Conservation (phyloP, 2,329 filamentous ascomycete genomes). For the Penicillium vulpinum region DNA sequence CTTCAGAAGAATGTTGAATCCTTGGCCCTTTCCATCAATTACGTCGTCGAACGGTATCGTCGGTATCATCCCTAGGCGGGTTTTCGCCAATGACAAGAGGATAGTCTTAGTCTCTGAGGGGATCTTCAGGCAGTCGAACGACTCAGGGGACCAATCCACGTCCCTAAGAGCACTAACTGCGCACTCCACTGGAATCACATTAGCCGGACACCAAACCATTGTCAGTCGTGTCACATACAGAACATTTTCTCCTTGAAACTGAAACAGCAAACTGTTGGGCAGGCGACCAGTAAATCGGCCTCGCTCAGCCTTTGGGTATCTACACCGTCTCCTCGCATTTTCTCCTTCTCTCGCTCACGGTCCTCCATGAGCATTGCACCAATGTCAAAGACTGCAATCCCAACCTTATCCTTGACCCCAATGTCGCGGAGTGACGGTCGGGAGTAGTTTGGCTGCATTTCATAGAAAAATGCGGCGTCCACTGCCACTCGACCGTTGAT, state of each 20-base stretch:
- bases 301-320: slow-evolving; percentile 13
- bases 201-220: slow-evolving; percentile 1
- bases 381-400: slow-evolving; percentile 15
- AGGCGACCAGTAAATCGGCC: slow-evolving; percentile 20
- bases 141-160: slow-evolving; percentile 19
- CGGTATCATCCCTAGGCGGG: slow-evolving; percentile 18
- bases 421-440: slow-evolving; percentile 17
- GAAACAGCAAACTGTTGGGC: slow-evolving; percentile 23
- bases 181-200: slow-evolving; percentile 16
- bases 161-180: slow-evolving; percentile 20
- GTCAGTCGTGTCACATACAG: slow-evolving; percentile 15
- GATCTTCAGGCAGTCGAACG: slow-evolving; percentile 24
- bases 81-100: slow-evolving; percentile 19
- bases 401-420: slow-evolving; percentile 11
- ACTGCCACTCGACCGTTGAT: slow-evolving; percentile 25
- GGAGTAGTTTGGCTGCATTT: slow-evolving; percentile 28
- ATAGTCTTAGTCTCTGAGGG: slow-evolving; percentile 19
- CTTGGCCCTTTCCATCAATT: slow-evolving; percentile 37
- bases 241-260: slow-evolving; percentile 26
- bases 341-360: slow-evolving; percentile 16
- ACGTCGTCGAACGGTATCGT: slow-evolving; percentile 30
- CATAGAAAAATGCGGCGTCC: slow-evolving; percentile 22
- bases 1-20: slow-evolving; percentile 30
- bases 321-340: slow-evolving; percentile 11
- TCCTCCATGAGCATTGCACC: slow-evolving; percentile 9